These are phyloP conservation scores for Nakazawaea laoshanensis DNA, from an alignment of 805 yeast species.

Conservation along the genomic window DNA sequence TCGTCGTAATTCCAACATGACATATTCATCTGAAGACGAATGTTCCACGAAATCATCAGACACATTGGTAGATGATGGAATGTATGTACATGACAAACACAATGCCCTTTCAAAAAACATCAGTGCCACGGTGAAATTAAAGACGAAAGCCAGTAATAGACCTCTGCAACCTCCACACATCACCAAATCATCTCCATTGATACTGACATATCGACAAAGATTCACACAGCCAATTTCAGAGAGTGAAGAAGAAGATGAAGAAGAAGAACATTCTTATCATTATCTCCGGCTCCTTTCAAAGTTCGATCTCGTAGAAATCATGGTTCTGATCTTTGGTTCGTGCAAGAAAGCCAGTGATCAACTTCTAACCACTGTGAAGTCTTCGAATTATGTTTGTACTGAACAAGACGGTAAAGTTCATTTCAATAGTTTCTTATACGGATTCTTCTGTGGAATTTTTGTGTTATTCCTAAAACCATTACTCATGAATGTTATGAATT, in stretches of 20 bases:
- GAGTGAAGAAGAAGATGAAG: neutral
- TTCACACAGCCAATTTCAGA: neutral
- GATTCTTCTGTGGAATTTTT: conserved; percentile 13
- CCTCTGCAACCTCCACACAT: neutral
- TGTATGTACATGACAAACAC: neutral
- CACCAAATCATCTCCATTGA: neutral
- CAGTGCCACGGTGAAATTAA: conserved; percentile 10
- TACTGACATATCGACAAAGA: neutral
- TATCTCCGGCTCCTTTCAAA: conserved; percentile 1
- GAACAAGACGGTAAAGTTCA: conserved; percentile 17
- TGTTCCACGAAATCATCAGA: conserved; percentile 1
- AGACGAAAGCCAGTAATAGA: neutral
- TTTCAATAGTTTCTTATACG: conserved; percentile 18
- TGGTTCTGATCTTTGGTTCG: neutral
- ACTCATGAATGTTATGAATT: conserved; percentile 14
- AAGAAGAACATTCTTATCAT: neutral
- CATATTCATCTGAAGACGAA: conserved; percentile 1
- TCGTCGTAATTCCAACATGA: neutral
- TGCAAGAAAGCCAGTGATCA: neutral
- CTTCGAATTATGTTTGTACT: conserved; percentile 15
- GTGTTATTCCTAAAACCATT: conserved; percentile 17
- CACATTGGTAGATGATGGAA: neutral
- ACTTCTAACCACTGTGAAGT: neutral
- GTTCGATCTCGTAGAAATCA: conserved; percentile 3
- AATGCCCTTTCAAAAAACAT: conserved; percentile 6